Evolutionary conservation across 495 filamentous ascomycete genomes (phyloP), one percentile per base, ranked within the genome.

Genomic region (Podospora didyma): DNA sequence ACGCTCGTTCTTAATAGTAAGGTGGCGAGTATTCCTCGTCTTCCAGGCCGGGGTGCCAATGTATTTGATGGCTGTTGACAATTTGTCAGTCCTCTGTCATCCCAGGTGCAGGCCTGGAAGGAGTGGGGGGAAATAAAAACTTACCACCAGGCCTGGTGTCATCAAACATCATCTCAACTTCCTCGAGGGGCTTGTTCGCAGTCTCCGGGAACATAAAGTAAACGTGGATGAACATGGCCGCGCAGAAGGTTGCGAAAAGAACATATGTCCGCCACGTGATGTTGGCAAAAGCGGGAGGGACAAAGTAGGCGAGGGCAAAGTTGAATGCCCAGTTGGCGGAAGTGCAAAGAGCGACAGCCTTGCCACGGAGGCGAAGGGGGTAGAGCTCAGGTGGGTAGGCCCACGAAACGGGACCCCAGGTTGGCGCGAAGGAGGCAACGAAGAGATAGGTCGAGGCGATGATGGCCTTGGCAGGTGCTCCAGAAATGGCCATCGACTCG

Each of bases 161-260:
- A 46, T 85, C 85, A 67, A 93, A 93, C 61, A 90, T 85, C 37
- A 69, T 74, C 46, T 87, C 86, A 17, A 89, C 77, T 61, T 92
- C 88, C 58, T 92, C 89, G 2, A 92, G 79, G 12, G 88, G 86
- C 77, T 90, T 90, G 50, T 88, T 88, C n/a, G 81, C 79, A 0
- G 89, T 92, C 70, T 94, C 89, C 1, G 89, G 89, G 77, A 93
- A 90, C 60, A 88, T 72, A 72, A 92, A 89, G 74, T 83, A 89
- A n/a, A 84, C 80, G 64, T 92, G 89, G 19, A 89, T 64, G 48
- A 82, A 80, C 83, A 89, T 89, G 54, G 75, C 73, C 49, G 83
- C 82, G 68, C 83, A 88, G 68, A 92, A 92, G 9, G 86, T 82
- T 35, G 86, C 89, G 60, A 92, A 93, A 20, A 92, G 66, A 42